Evolutionary conservation across 345 rosid species (phyloP).

Genomic region (Murraya paniculata): DNA sequence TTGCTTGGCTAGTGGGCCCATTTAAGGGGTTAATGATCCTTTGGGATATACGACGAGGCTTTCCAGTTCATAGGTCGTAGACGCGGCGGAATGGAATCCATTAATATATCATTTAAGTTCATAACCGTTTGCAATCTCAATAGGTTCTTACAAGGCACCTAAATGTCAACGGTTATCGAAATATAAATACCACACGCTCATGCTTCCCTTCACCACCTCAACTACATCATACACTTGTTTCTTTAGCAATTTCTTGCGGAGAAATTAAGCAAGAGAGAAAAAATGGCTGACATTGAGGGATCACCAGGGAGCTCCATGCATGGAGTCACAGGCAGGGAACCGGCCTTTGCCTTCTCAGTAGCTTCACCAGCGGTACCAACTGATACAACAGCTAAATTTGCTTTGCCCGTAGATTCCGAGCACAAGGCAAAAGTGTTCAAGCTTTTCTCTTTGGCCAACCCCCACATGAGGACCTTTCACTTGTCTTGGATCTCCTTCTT

Average conservation of each 20-base stretch:
- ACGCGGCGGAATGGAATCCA: constrained; percentile 70
- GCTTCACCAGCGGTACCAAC: constrained; percentile 57
- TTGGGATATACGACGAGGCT: constrained; percentile 59
- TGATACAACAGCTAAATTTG: constrained; percentile 62
- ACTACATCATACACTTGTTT: background rate
- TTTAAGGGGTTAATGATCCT: constrained; percentile 30
- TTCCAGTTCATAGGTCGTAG: constrained; percentile 11
- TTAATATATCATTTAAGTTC: constrained; percentile 5
- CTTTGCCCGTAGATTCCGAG: constrained; percentile 75
- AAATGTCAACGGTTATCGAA: constrained; percentile 48
- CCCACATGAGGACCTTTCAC: constrained; percentile 91
- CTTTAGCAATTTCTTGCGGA: background rate
- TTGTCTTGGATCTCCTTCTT: constrained; percentile 92
- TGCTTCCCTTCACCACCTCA: constrained; percentile 17
- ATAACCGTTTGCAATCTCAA: constrained; percentile 47
- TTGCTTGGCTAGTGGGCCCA: constrained; percentile 11
- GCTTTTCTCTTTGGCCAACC: constrained; percentile 64
- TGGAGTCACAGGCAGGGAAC: constrained; percentile 71
- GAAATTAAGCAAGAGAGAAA: background rate
- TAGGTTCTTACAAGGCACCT: constrained; percentile 22
- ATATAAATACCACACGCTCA: constrained; percentile 32
- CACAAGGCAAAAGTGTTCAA: constrained; percentile 81
- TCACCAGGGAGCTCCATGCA: constrained; percentile 85
- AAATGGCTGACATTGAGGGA: constrained; percentile 50
- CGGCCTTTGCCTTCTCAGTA: constrained; percentile 59